phyloP scores from a whole-genome alignment of 2,329 filamentous ascomycete genomes.

The Penicillium digitatum region DNA sequence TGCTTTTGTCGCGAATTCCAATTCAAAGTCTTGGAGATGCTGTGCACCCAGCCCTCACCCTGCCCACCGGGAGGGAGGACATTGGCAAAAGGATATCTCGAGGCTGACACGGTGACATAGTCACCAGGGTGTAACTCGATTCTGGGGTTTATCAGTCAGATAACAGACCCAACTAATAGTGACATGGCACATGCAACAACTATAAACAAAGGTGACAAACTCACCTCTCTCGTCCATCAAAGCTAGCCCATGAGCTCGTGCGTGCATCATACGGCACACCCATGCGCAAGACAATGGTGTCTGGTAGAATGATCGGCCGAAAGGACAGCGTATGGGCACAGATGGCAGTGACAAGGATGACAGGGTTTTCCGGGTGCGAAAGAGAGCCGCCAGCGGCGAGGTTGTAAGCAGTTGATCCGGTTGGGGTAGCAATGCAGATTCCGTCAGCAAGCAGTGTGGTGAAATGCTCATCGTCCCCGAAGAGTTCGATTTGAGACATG shows the following conservation, averaged over 20 bases:
- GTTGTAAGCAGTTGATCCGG: slow-evolving; percentile 92
- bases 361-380: slow-evolving; percentile 93
- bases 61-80: slow-evolving; percentile 44
- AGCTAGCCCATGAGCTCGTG: slow-evolving; percentile 92
- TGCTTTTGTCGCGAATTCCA: slow-evolving; percentile 50
- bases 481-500: slow-evolving; percentile 88
- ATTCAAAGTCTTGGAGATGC: slow-evolving; percentile 49
- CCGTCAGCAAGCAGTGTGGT: slow-evolving; percentile 91
- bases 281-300: slow-evolving; percentile 88
- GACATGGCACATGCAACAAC: background rate
- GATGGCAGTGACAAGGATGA: slow-evolving; percentile 90
- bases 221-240: slow-evolving; percentile 81
- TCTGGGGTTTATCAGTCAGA: slow-evolving; percentile 28
- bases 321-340: slow-evolving; percentile 94
- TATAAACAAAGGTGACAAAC: slow-evolving; percentile 6
- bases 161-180: background rate
- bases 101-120: slow-evolving; percentile 52
- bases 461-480: slow-evolving; percentile 92
- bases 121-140: slow-evolving; percentile 49
- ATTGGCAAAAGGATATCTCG: slow-evolving; percentile 51
- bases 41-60: slow-evolving; percentile 50
- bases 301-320: slow-evolving; percentile 91
- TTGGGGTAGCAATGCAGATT: slow-evolving; percentile 89
- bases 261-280: slow-evolving; percentile 93
- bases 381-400: slow-evolving; percentile 91